Percentiles rank a stretch among this genome's conserved stretches.
Evolutionary conservation across 495 filamentous ascomycete species (phyloP).

Genomic region (Tuber indicum): DNA sequence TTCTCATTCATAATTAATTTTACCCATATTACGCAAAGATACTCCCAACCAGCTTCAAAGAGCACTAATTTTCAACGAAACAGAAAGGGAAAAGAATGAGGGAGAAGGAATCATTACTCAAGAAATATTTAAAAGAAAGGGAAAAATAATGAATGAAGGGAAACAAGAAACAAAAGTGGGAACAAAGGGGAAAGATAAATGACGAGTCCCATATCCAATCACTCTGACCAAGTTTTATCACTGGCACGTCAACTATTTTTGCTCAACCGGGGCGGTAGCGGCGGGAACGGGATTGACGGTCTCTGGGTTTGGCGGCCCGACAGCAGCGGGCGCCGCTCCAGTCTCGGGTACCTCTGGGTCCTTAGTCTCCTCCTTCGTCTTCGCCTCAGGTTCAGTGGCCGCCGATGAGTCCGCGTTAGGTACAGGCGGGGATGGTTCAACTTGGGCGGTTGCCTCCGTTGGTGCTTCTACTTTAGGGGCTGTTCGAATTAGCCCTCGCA

Average conservation of each 20-base stretch:
- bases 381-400: constrained; percentile 9
- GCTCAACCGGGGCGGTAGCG: constrained; percentile 6
- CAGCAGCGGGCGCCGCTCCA: constrained; percentile 1
- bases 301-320: not conserved
- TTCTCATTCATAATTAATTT: constrained; percentile 4
- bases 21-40: not conserved
- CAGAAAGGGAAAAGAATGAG: constrained; percentile 9
- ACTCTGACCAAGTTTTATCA: not conserved
- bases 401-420: constrained; percentile 1
- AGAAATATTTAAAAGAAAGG: constrained; percentile 7
- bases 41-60: not conserved
- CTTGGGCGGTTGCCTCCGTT: not conserved
- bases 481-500: constrained; percentile 15
- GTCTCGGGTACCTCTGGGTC: constrained; percentile 1
- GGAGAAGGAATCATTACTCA: constrained; percentile 14
- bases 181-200: constrained; percentile 2
- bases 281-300: constrained; percentile 9
- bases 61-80: not conserved
- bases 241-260: constrained; percentile 12
- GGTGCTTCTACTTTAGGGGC: constrained; percentile 14
- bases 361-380: not conserved
- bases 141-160: constrained; percentile 13
- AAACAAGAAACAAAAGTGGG: not conserved
- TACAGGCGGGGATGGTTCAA: constrained; percentile 7
- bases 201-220: not conserved